Base-by-base conservation (phyloP, 1,139 yeast genomes). In the Eremothecium coryli region DNA sequence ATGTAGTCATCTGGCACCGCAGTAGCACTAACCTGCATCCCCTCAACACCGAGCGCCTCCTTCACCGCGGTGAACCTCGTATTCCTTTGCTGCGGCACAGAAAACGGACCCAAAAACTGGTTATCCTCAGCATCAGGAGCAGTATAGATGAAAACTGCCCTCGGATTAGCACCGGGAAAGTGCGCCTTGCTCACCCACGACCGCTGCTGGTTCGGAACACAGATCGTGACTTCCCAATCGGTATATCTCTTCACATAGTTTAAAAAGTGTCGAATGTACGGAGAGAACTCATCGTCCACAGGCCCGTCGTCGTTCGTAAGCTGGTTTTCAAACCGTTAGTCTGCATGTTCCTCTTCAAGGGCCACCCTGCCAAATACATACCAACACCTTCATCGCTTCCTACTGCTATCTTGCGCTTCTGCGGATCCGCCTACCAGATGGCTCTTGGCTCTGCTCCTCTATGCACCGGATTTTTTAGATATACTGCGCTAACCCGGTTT, bases 131-230 rank as follows among this genome's bases (percentile, higher is more conserved):
- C 46, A 50, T 67, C 58, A 17, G 82, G 70, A 23, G 56, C 41
- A 8, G 60, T 51, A 50, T 77, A 81, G 14, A 82, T 65, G 52
- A 77, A 88, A 8, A 73, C 66, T 3, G 90, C 76, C 2, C 76
- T 64, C 33, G 88, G 66, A 26, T 77, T 73, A 49, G 76, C 72
- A 14, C 94, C 96, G 3, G 95, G 94, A 54, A 88, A 76, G 61
- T 88, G 96, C 9, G 98, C 97, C 58, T 90, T 90, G 25, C 95
- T 95, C 39, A 86, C 88, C 98, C 98, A 90, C 8, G 96, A 86
- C 48, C 93, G 65, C 49, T 76, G 84, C 37, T 73, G 75, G 45
- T 76, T 68, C 10, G 97, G 97, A 4, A 90, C 79, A 20, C 80
- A 88, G 18, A 90, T 76, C 11, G 90, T 79, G 20, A 90, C 60